Evolutionary conservation across 148 eudicot genomes (phyloP).

Genomic region (Dianthus caryophyllus): DNA sequence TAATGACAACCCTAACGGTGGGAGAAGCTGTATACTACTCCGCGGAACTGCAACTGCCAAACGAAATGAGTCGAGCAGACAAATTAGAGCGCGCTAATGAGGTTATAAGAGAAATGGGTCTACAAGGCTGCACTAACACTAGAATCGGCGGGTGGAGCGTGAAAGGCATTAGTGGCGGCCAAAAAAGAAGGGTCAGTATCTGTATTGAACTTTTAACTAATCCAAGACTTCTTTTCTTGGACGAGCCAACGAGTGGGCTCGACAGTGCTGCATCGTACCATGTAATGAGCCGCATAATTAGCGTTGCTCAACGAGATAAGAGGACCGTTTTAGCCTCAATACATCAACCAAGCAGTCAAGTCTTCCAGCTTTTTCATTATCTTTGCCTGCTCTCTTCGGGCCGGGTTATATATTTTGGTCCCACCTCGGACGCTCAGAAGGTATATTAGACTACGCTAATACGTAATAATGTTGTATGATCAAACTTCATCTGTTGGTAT

Average conservation of each 20-base stretch:
- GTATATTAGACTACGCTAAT: no score
- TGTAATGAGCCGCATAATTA: conserved; percentile 49
- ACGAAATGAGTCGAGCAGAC: conserved; percentile 43
- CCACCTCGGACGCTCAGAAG: conserved; percentile 37
- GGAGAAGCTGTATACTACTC: conserved; percentile 71
- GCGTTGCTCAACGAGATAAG: conserved; percentile 33
- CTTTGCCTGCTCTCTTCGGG: conserved; percentile 60
- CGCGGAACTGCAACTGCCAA: conserved; percentile 63
- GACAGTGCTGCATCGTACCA: conserved; percentile 80
- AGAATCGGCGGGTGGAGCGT: conserved; percentile 69
- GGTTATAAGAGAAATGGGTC: conserved; percentile 64
- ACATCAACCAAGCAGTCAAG: conserved; percentile 75
- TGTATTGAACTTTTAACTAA: conserved; percentile 61
- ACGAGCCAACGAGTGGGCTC: conserved; percentile 85
- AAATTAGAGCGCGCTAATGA: conserved; percentile 50
- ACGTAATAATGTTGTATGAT: no score
- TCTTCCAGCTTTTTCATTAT: conserved; percentile 52
- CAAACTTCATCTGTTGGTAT: no score
- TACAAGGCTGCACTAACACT: conserved; percentile 52
- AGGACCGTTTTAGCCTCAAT: conserved; percentile 55
- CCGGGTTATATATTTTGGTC: conserved; percentile 50
- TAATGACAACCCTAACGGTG: conserved; percentile 54
- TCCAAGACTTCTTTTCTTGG: conserved; percentile 65
- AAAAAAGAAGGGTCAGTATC: conserved; percentile 81
- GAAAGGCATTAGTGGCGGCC: conserved; percentile 74